Base-by-base conservation (phyloP, 2,329 filamentous ascomycete genomes). In the Neurospora sp. region DNA sequence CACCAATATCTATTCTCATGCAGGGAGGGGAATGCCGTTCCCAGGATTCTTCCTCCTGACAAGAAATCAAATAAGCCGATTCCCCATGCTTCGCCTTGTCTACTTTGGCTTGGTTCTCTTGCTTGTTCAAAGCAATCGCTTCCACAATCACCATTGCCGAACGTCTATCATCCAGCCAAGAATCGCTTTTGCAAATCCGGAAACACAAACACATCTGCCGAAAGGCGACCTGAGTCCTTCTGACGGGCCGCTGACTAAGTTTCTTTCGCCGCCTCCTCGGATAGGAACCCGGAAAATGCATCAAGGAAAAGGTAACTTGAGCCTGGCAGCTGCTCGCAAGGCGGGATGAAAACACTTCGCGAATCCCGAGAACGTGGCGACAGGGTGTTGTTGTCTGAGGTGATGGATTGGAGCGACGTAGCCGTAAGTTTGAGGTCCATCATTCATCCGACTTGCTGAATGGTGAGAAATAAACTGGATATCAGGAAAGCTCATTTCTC, bases 121-220 rank as follows among this genome's bases (percentile, higher is more conserved):
- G 39, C 15, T 42, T 9, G 7, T 42, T 42, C 15, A 15, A 42
- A 42, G 39, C 39, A 42, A 42, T 42, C 15, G 39, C 2, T n/a
- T 42, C 4, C 39, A 42, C 39, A 42, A 42, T 42, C 15, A 42
- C 15, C 39, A 52, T 23, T 58, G 46, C 46, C 46, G 46, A 58
- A 58, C 11, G 46, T 58, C 46, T 33, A 58, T 58, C 46, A 58
- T 33, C 6, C 46, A 58, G 46, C 46, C 46, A 58, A 58, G 46
- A 58, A 15, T 58, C 43, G 23, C 13, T 58, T 58, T 58, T 15
- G 46, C 46, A 58, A 8, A 58, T 58, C 46, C 13, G 46, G 46
- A 58, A 58, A 33, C 11, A 58, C 11, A 58, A 28, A 58, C 23
- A n/a, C 71, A 73, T 73, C 72, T 73, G 73, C 73, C 73, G 73